Evolutionary conservation across 768 basidiomycete genomes (phyloP).

Genomic region (Calocybe gangraenosa): DNA sequence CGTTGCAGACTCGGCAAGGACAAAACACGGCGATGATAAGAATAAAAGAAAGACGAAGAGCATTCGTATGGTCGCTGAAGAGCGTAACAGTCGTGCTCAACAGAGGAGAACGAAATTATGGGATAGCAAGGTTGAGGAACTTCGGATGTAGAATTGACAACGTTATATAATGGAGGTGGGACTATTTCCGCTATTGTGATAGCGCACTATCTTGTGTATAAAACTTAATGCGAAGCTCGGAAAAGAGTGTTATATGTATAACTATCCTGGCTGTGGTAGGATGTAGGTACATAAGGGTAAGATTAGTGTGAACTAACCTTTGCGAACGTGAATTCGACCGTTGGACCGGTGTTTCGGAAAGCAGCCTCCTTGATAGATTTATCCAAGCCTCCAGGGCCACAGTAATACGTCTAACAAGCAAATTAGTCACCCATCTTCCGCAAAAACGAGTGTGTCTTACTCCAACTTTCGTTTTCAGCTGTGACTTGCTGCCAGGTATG

Average conservation of each 20-base stretch:
- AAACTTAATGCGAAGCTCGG: not conserved
- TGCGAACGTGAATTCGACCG: slow-evolving; percentile 74
- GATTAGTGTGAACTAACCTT: slow-evolving; percentile 42
- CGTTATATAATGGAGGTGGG: not conserved
- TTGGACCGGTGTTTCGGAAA: slow-evolving; percentile 44
- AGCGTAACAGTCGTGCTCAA: slow-evolving; percentile 56
- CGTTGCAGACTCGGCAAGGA: slow-evolving; percentile 35
- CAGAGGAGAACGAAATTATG: slow-evolving; percentile 36
- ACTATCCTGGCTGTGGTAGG: not conserved
- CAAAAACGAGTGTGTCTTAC: slow-evolving; percentile 36
- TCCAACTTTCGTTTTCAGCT: slow-evolving; percentile 79
- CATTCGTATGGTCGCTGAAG: slow-evolving; percentile 78
- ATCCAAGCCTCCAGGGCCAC: slow-evolving; percentile 74
- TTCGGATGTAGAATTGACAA: slow-evolving; percentile 21
- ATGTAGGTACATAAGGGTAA: not conserved
- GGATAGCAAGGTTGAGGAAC: slow-evolving; percentile 39
- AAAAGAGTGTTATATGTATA: not conserved
- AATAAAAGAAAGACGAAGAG: slow-evolving; percentile 43
- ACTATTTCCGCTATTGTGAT: not conserved
- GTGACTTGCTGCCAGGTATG: slow-evolving; percentile 71
- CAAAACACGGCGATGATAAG: slow-evolving; percentile 8
- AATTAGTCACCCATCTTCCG: slow-evolving; percentile 5
- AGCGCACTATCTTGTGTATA: no score
- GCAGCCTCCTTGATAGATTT: slow-evolving; percentile 75
- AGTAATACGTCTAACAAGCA: slow-evolving; percentile 73